Evolutionary conservation across 306 rosid genomes (phyloP), one percentile per base, ranked within the genome.

Genomic region (Trifolium dubium): DNA sequence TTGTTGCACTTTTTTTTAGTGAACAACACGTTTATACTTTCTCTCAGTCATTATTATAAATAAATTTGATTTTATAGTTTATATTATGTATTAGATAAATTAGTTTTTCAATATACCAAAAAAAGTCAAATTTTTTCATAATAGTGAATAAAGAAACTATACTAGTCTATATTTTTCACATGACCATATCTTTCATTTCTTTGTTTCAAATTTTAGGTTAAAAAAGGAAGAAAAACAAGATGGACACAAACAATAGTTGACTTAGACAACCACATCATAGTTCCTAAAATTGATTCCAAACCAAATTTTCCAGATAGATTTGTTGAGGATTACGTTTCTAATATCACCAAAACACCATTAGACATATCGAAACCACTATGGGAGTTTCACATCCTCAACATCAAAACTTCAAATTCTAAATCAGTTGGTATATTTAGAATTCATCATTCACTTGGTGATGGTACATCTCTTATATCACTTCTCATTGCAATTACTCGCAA

Each of bases 361-460:
- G 89, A 85, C 81, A 13, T 71, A 0, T 84, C 90, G 13, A 89
- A 78, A 64, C 97, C 97, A 23, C 46, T 85, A 1, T 89, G 96
- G 97, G 94, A 91, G 67, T 43, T 91, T 0, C 97, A 91, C 50
- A 64, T 91, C 15, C 88, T 91, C 49, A 87, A 91, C 84, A 53
- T 86, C 40, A 88, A 74, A 79, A 85, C 87, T 17, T 69, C 84
- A 2, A 69, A 84, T 47, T 86, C 92, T 23, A 85, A 89, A 61
- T 73, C 87, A 1, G 10, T 85, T 8, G 89, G n/a, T 1, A 40
- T 89, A 10, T 74, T 85, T 2, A 77, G 90, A 2, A 75, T 91
- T 56, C 94, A 89, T 75, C 97, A 91, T 69, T 89, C 92, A 0
- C 8, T 91, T n/a, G 94, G 94, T 0, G 94, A 91, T 66, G 97